Evolutionary conservation across 2,329 filamentous ascomycete genomes (phyloP).

Genomic region (Plectosphaerella plurivora): DNA sequence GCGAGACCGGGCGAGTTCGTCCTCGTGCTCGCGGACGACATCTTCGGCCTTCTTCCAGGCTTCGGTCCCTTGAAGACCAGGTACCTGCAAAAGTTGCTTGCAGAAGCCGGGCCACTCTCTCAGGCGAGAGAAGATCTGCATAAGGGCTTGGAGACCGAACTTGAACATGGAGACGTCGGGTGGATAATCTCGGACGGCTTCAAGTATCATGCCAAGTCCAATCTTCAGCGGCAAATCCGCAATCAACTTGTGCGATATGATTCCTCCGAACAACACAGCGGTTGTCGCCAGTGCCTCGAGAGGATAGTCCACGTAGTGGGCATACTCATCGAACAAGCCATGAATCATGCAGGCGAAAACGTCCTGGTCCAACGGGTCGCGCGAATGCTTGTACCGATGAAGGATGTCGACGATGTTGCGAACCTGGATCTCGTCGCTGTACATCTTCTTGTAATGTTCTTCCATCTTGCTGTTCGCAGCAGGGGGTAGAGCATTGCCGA

Average conservation of each 20-base stretch:
- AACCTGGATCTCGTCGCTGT: constrained; percentile 83
- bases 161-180: constrained; percentile 94
- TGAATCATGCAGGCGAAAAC: constrained; percentile 98
- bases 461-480: constrained; percentile 90
- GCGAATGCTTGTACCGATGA: constrained; percentile 82
- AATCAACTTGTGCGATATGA: constrained; percentile 90
- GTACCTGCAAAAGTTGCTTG: constrained; percentile 75
- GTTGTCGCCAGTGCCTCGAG: constrained; percentile 94
- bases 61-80: constrained; percentile 77
- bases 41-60: constrained; percentile 80
- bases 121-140: constrained; percentile 79
- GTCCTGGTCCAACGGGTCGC: constrained; percentile 81
- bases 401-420: constrained; percentile 81
- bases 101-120: constrained; percentile 96
- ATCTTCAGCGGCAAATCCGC: constrained; percentile 88
- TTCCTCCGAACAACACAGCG: constrained; percentile 91
- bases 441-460: constrained; percentile 97
- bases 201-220: constrained; percentile 95
- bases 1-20: constrained; percentile 51
- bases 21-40: constrained; percentile 65
- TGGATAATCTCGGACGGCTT: constrained; percentile 81
- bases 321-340: constrained; percentile 94
- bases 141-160: constrained; percentile 90
- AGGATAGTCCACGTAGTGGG: constrained; percentile 91
- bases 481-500: constrained; percentile 74